Percentiles rank a stretch among this genome's conserved stretches.
Conservation (phyloP, 2,329 filamentous ascomycete genomes). For the Aureobasidium lini region DNA sequence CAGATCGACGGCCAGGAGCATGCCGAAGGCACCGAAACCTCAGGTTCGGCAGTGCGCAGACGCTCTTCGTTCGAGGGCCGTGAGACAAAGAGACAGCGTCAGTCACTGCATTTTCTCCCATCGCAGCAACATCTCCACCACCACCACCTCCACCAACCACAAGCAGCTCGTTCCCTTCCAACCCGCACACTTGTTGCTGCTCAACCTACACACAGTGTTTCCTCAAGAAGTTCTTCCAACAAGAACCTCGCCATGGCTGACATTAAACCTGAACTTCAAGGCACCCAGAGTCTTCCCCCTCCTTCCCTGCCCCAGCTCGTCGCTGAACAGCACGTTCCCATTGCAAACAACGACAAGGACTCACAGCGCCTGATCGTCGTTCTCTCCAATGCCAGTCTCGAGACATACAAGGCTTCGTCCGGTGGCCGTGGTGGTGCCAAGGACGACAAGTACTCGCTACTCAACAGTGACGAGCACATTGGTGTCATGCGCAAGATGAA, state of each 20-base stretch:
- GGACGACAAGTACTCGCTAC: constrained; percentile 92
- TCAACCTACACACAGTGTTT: constrained; percentile 13
- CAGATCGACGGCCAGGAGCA: constrained; percentile 3
- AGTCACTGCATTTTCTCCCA: constrained; percentile 13
- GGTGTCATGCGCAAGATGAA: constrained; percentile 99
- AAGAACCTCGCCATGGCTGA: constrained; percentile 18
- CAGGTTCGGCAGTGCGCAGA: constrained; percentile 11
- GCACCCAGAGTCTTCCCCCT: constrained; percentile 91
- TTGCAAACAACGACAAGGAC: constrained; percentile 80
- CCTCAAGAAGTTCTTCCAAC: constrained; percentile 17
- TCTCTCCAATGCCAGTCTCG: constrained; percentile 90
- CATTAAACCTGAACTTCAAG: constrained; percentile 14
- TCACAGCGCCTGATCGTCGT: constrained; percentile 89
- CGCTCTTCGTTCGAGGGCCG: constrained; percentile 13
- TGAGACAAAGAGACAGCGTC: constrained; percentile 17
- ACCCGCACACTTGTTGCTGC: constrained; percentile 12
- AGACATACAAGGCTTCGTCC: constrained; percentile 84
- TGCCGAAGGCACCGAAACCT: constrained; percentile 3
- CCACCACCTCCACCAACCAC: background rate
- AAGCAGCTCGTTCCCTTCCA: background rate
- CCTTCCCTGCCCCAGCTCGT: constrained; percentile 85
- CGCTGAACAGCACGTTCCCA: constrained; percentile 83
- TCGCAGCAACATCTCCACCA: background rate
- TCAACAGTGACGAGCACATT: constrained; percentile 99
- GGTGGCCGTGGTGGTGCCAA: constrained; percentile 53